These are phyloP conservation scores for Teunomyces kruisii DNA, from an alignment of 805 yeast genomes.

Conservation along the genomic window DNA sequence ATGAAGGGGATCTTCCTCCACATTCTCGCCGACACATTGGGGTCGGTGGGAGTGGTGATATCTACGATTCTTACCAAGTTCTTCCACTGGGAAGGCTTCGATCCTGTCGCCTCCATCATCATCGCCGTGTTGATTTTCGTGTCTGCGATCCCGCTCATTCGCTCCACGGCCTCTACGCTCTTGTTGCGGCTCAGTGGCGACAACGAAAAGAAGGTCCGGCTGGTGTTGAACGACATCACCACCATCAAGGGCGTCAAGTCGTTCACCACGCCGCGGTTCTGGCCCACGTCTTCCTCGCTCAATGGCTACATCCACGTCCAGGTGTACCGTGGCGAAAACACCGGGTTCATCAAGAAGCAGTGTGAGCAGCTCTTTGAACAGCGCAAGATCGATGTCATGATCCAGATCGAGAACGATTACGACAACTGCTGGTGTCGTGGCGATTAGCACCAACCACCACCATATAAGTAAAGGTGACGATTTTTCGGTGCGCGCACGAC, in stretches of 20 bases:
- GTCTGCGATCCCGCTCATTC: constrained; percentile 82
- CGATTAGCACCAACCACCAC: too few relatives aligned
- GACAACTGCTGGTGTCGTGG: constrained; percentile 68
- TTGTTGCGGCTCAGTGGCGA: constrained; percentile 59
- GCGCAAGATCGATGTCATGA: constrained; percentile 53
- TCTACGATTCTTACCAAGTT: constrained; percentile 77
- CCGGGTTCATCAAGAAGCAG: constrained; percentile 56
- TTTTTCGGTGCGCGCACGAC: not conserved
- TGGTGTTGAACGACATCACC: constrained; percentile 65
- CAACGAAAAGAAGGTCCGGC: constrained; percentile 63
- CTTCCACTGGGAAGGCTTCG: constrained; percentile 73
- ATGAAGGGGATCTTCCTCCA: constrained; percentile 95
- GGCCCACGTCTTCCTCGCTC: constrained; percentile 53
- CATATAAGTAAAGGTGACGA: too few relatives aligned
- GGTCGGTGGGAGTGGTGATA: constrained; percentile 94
- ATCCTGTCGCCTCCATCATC: constrained; percentile 87
- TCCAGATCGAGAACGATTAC: constrained; percentile 67
- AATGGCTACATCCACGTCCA: constrained; percentile 83
- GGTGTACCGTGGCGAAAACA: constrained; percentile 62
- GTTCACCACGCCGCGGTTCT: constrained; percentile 86
- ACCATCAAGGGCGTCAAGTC: constrained; percentile 78
- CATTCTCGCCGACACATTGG: constrained; percentile 91
- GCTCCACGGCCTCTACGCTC: constrained; percentile 74
- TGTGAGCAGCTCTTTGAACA: constrained; percentile 54
- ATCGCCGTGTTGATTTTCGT: constrained; percentile 78